Conservation (phyloP, 495 filamentous ascomycete genomes). For the Aspergillus biplanus region DNA sequence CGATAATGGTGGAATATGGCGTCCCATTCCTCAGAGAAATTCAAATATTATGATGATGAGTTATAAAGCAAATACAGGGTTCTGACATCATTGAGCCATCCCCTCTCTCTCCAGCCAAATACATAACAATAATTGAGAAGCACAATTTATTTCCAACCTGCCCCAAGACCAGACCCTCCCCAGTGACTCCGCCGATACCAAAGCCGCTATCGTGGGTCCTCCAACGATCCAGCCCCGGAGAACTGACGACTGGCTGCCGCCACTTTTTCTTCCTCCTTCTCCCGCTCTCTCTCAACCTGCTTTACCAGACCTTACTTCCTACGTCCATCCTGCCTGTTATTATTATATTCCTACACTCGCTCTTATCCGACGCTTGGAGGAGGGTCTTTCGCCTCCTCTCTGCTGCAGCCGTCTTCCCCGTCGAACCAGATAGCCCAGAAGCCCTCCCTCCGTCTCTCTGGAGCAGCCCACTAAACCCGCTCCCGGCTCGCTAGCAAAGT, state of each 20-base stretch:
- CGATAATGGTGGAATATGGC: too few relatives aligned
- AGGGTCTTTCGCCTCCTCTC: neutral
- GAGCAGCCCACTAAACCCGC: constrained; percentile 1
- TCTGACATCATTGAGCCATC: neutral
- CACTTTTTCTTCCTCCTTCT: constrained; percentile 3
- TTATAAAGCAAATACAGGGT: neutral
- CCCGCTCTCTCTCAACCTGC: neutral
- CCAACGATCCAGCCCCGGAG: constrained; percentile 1
- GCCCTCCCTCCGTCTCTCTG: constrained; percentile 1
- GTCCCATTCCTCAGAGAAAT: too few relatives aligned
- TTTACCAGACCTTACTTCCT: neutral
- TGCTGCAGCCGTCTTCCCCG: neutral
- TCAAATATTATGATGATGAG: too few relatives aligned
- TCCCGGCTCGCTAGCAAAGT: neutral
- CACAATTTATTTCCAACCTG: neutral
- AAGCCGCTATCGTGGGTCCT: constrained; percentile 5
- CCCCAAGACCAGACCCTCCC: neutral
- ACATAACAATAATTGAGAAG: too few relatives aligned
- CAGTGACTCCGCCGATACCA: neutral
- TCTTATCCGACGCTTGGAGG: too few relatives aligned
- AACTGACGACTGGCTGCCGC: constrained; percentile 1
- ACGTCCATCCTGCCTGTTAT: too few relatives aligned
- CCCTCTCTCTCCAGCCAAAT: neutral
- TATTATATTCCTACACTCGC: too few relatives aligned
- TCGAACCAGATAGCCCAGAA: constrained; percentile 3